These are phyloP conservation scores for Aspergillus ochraceus DNA, from an alignment of 2,329 filamentous ascomycete species.

Conservation along the genomic window DNA sequence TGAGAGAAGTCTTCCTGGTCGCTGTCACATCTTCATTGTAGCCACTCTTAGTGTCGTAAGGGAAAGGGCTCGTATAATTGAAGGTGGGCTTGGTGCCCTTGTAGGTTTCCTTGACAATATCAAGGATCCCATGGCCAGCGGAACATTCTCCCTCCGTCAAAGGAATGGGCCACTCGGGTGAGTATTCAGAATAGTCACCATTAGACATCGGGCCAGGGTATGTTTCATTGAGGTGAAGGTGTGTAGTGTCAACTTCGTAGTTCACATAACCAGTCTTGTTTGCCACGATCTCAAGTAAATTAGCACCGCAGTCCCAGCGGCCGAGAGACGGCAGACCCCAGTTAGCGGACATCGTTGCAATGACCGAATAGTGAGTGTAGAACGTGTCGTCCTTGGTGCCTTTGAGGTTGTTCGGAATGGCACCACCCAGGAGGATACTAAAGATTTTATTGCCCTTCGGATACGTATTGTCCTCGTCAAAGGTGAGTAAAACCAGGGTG, in stretches of 20 bases:
- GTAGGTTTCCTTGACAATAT: conserved; percentile 36
- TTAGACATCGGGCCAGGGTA: conserved; percentile 50
- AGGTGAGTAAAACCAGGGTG: conserved; percentile 74
- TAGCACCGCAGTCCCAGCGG: conserved; percentile 71
- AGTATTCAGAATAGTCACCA: conserved; percentile 27
- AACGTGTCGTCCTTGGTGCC: conserved; percentile 69
- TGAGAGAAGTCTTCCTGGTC: conserved; percentile 21
- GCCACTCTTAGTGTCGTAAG: conserved; percentile 26
- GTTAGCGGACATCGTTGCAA: conserved; percentile 68
- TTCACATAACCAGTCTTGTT: conserved; percentile 58
- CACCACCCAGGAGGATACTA: conserved; percentile 71
- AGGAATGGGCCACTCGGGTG: conserved; percentile 31
- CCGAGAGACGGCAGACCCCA: conserved; percentile 69
- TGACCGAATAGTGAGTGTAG: conserved; percentile 71
- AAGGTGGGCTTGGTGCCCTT: conserved; percentile 28
- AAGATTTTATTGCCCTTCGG: conserved; percentile 67
- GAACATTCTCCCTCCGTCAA: conserved; percentile 30
- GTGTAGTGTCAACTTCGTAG: conserved; percentile 40
- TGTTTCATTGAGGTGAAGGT: conserved; percentile 55
- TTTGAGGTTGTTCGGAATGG: conserved; percentile 63
- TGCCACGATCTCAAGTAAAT: conserved; percentile 65
- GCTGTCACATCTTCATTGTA: conserved; percentile 32
- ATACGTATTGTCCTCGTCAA: conserved; percentile 77
- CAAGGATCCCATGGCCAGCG: conserved; percentile 36
- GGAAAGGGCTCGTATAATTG: conserved; percentile 38